Evolutionary conservation across 768 basidiomycete genomes (phyloP).

Genomic region (Podaxis sp.): DNA sequence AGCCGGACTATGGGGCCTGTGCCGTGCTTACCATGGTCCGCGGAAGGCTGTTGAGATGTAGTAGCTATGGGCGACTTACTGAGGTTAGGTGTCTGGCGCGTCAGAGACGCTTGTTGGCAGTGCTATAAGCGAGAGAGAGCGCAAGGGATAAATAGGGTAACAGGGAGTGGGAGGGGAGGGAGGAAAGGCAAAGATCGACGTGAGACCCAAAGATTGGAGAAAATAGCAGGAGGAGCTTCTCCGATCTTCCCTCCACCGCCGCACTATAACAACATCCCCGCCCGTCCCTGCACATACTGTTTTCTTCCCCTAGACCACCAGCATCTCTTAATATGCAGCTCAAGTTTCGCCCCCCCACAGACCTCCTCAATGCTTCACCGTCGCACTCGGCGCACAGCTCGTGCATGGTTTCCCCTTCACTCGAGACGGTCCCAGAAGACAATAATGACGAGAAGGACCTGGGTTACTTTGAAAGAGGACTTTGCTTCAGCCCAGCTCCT

Average conservation of each 20-base stretch:
- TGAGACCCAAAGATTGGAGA: conserved; percentile 5
- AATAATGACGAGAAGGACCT: background rate
- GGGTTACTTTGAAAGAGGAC: background rate
- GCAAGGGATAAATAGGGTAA: conserved; percentile 8
- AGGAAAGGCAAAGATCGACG: background rate
- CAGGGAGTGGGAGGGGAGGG: background rate
- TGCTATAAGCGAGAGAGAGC: background rate
- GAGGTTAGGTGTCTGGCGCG: conserved; percentile 4
- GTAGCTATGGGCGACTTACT: background rate
- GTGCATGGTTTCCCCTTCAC: background rate
- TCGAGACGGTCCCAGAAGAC: background rate
- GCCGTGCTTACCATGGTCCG: conserved; percentile 1
- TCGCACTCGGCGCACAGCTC: background rate
- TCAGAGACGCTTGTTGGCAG: background rate
- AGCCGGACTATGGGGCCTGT: background rate
- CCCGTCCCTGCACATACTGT: background rate
- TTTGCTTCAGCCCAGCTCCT: background rate
- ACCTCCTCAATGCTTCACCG: background rate
- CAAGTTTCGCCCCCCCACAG: conserved; percentile 10
- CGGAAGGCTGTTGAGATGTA: conserved; percentile 13
- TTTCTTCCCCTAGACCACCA: conserved; percentile 1
- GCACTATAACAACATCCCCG: conserved; percentile 5
- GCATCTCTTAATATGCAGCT: conserved; percentile 7
- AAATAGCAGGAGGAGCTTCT: background rate
- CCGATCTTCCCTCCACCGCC: conserved; percentile 8